Evolutionary conservation across 192 early-diverging fungal genomes (phyloP).

Genomic region (Podila epicladia): DNA sequence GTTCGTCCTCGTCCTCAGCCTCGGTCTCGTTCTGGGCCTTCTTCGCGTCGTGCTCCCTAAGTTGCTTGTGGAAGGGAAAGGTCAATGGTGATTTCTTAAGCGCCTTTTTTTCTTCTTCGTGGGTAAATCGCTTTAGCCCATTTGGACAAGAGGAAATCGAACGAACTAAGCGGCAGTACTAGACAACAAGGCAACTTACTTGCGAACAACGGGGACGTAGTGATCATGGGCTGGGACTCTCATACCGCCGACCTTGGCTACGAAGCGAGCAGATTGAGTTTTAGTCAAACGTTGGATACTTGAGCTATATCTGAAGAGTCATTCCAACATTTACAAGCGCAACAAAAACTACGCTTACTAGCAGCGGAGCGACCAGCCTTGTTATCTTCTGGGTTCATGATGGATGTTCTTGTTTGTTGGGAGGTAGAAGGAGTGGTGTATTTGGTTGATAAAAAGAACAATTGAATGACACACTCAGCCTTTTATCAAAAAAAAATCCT

Average conservation of each 20-base stretch:
- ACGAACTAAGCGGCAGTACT: not conserved
- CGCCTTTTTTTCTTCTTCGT: not conserved
- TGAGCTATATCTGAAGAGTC: no score
- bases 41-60: constrained; percentile 39
- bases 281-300: not conserved
- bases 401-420: not conserved
- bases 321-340: not conserved
- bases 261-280: not conserved
- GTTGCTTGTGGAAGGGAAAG: not conserved
- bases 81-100: not conserved
- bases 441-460: constrained; percentile 2
- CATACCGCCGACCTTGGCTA: constrained; percentile 46
- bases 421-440: not conserved
- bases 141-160: not conserved
- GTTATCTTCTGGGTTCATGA: constrained; percentile 44
- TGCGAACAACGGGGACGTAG: constrained; percentile 46
- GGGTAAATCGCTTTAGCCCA: not conserved
- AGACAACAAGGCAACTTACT: constrained; percentile 17
- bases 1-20: constrained; percentile 26
- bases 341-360: constrained; percentile 10
- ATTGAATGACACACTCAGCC: not conserved
- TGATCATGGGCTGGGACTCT: constrained; percentile 36
- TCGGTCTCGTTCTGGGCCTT: constrained; percentile 5
- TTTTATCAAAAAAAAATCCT: not conserved
- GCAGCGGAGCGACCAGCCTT: constrained; percentile 32